Percentiles rank a stretch among this genome's conserved stretches.
Evolutionary conservation across 192 early-diverging fungal species (phyloP).

Genomic region (Lunasporangiospora selenospora): DNA sequence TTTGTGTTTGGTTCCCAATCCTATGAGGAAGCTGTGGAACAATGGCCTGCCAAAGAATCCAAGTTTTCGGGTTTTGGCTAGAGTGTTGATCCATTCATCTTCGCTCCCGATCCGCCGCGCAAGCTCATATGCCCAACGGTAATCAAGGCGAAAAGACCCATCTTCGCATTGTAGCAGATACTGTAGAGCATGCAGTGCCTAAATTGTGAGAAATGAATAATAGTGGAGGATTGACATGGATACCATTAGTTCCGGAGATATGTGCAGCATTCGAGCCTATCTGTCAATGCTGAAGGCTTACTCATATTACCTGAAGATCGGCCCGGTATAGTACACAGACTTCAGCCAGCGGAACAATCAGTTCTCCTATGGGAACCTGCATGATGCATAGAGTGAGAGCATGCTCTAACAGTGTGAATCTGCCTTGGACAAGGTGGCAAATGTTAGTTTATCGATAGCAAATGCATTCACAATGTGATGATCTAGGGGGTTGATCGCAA

Average conservation of each 20-base stretch:
- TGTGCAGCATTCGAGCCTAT: too few species aligned
- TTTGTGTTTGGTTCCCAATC: constrained; percentile 7
- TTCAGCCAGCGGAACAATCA: constrained; percentile 20
- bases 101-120: constrained; percentile 9
- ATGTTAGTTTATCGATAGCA: neutral
- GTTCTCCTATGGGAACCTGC: constrained; percentile 12
- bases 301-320: constrained; percentile 15
- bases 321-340: constrained; percentile 28
- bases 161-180: constrained; percentile 11
- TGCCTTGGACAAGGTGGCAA: neutral
- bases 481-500: neutral
- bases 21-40: neutral
- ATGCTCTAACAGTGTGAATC: constrained; percentile 39
- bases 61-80: neutral
- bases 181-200: constrained; percentile 19
- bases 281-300: too few species aligned
- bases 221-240: neutral
- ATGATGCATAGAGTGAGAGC: constrained; percentile 9
- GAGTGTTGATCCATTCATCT: constrained; percentile 11
- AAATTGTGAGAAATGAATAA: neutral
- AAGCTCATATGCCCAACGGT: constrained; percentile 20
- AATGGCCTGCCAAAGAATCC: neutral
- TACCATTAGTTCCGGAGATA: too few species aligned
- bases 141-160: constrained; percentile 18
- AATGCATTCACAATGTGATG: neutral